Evolutionary conservation across 2,329 filamentous ascomycete species (phyloP), one percentile per base, ranked within the genome.

Genomic region (Phyllosticta ampelicida): DNA sequence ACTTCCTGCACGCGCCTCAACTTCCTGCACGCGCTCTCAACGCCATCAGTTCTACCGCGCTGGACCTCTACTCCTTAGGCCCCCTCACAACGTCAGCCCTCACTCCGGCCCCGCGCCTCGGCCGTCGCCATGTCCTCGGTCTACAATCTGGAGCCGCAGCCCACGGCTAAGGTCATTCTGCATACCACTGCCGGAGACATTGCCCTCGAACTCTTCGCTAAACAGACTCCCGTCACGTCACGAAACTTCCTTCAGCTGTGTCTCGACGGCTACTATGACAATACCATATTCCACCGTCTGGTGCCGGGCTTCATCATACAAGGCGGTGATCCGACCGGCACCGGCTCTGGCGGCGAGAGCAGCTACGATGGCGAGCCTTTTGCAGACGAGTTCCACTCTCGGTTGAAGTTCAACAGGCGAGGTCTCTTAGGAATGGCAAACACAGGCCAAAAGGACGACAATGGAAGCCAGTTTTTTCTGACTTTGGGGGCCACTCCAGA

Each of bases 381-480:
- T 65, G 83, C 85, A 49, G 92, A 97, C 75, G 94, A 99, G 70
- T 87, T 96, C 64, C 92, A 97, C 72, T 90, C 86, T 65, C 82
- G 94, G 29, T 78, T 99, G 64, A 95, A 95, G 71, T 97, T 94
- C 78, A 97, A 95, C 66, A 80, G 94, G 53, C 81, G 94, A 61
- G 94, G 94, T 0, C 75, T 97, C 65, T 74, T 99, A 65, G 94
- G 89, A n/a, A 96, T 97, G 90, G 94, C 94, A 26, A 97, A 97
- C 72, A 86, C 88, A 61, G 86, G 90, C 51, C 76, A 75, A 55
- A 80, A 81, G 28, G 80, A 91, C 66, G 88, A 88, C 57, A 97
- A 97, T 74, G 89, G 90, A 30, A 96, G 90, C 71, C 94, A 99
- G 73, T 97, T 97, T 78, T 99, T 99, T 76, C 86, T 99, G 61